A percentile compares a stretch with the other conserved stretches of the same genome.
Evolutionary conservation across 768 basidiomycete species (phyloP).

Genomic region (Tremella mesenterica): DNA sequence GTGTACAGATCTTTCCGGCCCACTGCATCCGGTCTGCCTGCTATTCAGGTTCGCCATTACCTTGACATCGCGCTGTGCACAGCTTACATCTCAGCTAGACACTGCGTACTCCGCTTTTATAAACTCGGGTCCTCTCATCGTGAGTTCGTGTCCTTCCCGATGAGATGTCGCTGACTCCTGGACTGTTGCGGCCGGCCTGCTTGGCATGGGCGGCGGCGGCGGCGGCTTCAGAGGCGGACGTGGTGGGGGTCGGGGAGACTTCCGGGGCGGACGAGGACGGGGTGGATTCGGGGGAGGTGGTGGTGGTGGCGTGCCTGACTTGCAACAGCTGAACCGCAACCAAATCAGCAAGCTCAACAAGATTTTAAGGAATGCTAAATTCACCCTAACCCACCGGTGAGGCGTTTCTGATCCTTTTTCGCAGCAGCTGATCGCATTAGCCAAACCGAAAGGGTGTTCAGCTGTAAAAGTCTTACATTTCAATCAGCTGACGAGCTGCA

Average conservation of each 20-base stretch:
- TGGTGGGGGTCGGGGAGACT: conserved; percentile 20
- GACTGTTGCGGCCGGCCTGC: conserved; percentile 7
- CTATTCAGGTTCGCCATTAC: conserved; percentile 25
- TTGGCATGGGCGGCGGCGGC: conserved; percentile 28
- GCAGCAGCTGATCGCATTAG: conserved; percentile 4
- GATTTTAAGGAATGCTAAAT: conserved; percentile 36
- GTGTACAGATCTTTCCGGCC: conserved; percentile 30
- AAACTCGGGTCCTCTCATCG: conserved; percentile 32
- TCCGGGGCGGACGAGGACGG: conserved; percentile 26
- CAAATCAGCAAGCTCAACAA: conserved; percentile 34
- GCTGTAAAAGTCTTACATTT: conserved; percentile 22
- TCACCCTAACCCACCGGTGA: conserved; percentile 38
- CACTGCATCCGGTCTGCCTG: conserved; percentile 27
- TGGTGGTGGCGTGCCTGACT: conserved; percentile 19
- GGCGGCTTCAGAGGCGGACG: conserved; percentile 26
- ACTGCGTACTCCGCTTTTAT: conserved; percentile 45
- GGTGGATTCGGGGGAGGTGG: conserved; percentile 30
- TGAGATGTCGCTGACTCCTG: background rate
- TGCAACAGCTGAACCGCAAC: conserved; percentile 14
- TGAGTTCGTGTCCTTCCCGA: conserved; percentile 4
- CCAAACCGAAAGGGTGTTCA: conserved; percentile 16
- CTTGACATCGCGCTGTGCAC: background rate
- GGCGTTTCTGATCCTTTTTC: background rate
- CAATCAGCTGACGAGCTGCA: conserved; percentile 32
- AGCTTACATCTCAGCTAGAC: conserved; percentile 33